Conservation (phyloP, 164 flowering plant species). For the Paratinospora sagittata region DNA sequence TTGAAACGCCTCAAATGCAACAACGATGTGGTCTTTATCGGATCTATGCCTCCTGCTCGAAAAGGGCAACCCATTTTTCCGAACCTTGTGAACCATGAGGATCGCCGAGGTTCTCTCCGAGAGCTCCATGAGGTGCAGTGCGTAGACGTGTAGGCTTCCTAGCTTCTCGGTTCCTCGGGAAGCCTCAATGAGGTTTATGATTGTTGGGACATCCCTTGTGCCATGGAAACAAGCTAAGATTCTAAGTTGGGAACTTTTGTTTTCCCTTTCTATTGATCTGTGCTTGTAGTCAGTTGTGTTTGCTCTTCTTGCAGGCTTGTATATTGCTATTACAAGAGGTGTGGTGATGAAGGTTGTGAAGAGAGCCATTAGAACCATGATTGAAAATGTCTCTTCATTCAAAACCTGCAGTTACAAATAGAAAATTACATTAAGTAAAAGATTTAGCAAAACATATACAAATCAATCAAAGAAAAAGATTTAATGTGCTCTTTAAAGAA, state of each 20-base stretch:
- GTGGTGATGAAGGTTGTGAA: slow-evolving; percentile 73
- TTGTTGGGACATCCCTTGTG: slow-evolving; percentile 43
- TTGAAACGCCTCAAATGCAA: slow-evolving; percentile 53
- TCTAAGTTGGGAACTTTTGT: slow-evolving; percentile 34
- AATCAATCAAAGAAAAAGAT: background rate
- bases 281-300: slow-evolving; percentile 36
- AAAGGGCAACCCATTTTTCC: slow-evolving; percentile 60
- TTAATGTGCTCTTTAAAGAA: background rate
- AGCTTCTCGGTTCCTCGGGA: slow-evolving; percentile 39
- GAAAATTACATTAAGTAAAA: background rate
- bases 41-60: slow-evolving; percentile 37
- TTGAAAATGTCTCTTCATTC: slow-evolving; percentile 51
- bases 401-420: slow-evolving; percentile 32
- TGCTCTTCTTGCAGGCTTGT: slow-evolving; percentile 46
- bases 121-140: slow-evolving; percentile 61
- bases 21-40: slow-evolving; percentile 33
- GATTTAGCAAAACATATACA: no score
- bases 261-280: slow-evolving; percentile 39
- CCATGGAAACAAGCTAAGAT: slow-evolving; percentile 57
- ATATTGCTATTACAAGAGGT: slow-evolving; percentile 44
- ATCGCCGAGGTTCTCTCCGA: slow-evolving; percentile 74
- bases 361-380: slow-evolving; percentile 64
- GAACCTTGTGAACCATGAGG: slow-evolving; percentile 58
- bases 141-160: slow-evolving; percentile 40
- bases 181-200: slow-evolving; percentile 58